Evolutionary conservation across 1,139 yeast genomes (phyloP).

Genomic region (Geotrichum restrictum): DNA sequence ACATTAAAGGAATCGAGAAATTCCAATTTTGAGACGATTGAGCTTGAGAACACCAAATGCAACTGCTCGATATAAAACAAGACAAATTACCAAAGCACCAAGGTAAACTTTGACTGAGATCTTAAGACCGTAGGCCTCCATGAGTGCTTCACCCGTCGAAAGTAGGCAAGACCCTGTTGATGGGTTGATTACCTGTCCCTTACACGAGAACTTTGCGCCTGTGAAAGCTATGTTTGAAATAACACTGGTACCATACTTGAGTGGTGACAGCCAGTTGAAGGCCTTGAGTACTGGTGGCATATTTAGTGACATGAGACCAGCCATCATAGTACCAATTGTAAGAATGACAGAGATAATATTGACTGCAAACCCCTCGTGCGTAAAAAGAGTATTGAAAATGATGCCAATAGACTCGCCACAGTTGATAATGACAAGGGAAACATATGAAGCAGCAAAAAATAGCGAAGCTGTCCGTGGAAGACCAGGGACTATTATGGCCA

Average conservation of each 20-base stretch:
- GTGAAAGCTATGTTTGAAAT: constrained; percentile 47
- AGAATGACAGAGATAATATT: constrained; percentile 62
- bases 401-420: constrained; percentile 85
- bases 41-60: constrained; percentile 37
- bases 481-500: constrained; percentile 68
- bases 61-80: constrained; percentile 38
- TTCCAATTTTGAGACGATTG: constrained; percentile 31
- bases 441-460: constrained; percentile 62
- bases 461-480: constrained; percentile 64
- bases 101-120: constrained; percentile 36
- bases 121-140: constrained; percentile 45
- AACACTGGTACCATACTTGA: constrained; percentile 63
- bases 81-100: constrained; percentile 38
- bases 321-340: constrained; percentile 73
- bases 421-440: constrained; percentile 54
- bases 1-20: constrained; percentile 13
- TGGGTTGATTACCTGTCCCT: constrained; percentile 34
- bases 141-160: constrained; percentile 49
- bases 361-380: constrained; percentile 75
- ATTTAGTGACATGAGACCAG: constrained; percentile 76
- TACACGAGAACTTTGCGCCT: constrained; percentile 44
- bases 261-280: constrained; percentile 67
- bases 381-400: constrained; percentile 66
- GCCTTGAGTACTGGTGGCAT: constrained; percentile 68
- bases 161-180: constrained; percentile 44